Conservation (phyloP, 2,329 filamentous ascomycete genomes). For the Coniella lustricola region DNA sequence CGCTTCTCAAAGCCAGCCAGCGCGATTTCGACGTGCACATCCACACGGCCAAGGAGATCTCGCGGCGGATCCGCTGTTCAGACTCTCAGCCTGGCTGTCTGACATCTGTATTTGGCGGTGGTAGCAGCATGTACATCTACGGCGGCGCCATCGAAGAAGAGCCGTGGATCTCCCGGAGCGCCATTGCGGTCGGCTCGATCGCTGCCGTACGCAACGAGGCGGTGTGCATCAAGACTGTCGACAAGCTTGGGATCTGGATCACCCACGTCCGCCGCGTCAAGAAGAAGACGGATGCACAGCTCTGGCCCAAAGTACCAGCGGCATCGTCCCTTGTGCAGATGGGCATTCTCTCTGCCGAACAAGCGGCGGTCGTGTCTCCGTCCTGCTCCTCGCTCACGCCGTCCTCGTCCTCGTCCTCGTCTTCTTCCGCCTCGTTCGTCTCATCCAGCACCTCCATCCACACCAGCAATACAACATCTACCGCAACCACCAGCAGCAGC, state of each 20-base stretch:
- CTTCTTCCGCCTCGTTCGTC: too few species aligned
- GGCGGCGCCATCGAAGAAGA: slow-evolving; percentile 32
- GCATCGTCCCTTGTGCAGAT: slow-evolving; percentile 27
- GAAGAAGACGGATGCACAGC: slow-evolving; percentile 28
- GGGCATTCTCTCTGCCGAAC: slow-evolving; percentile 22
- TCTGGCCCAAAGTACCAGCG: slow-evolving; percentile 36
- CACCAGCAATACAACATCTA: too few species aligned
- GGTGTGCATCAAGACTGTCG: slow-evolving; percentile 30
- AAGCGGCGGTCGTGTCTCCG: slow-evolving; percentile 14
- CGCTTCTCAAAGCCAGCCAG: slow-evolving; percentile 31
- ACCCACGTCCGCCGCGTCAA: slow-evolving; percentile 33
- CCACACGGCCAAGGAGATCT: slow-evolving; percentile 31
- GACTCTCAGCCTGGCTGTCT: slow-evolving; percentile 36
- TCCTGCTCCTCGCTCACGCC: too few species aligned
- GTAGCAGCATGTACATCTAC: slow-evolving; percentile 29
- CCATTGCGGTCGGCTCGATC: slow-evolving; percentile 21
- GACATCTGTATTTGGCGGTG: slow-evolving; percentile 29
- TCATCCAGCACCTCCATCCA: too few species aligned
- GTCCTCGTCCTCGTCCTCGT: too few species aligned
- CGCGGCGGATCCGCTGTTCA: slow-evolving; percentile 32
- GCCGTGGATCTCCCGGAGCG: slow-evolving; percentile 14
- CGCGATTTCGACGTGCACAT: slow-evolving; percentile 29
- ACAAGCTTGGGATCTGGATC: slow-evolving; percentile 35
- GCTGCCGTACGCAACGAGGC: slow-evolving; percentile 30
- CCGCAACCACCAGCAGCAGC: too few species aligned